Evolutionary conservation across 805 yeast species (phyloP).

Genomic region (Pichia eremophila): DNA sequence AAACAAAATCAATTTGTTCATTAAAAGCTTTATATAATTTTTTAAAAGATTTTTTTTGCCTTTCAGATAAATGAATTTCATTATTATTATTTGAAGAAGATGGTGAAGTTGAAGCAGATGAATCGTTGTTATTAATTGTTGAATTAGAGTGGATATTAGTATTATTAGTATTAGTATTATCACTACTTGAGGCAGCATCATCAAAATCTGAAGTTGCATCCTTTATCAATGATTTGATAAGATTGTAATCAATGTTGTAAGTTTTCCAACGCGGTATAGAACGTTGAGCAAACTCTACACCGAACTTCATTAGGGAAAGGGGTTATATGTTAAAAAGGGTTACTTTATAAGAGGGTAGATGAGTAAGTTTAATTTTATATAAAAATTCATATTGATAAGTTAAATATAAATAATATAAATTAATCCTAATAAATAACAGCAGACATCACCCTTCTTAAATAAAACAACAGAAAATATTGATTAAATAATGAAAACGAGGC

Average conservation of each 20-base stretch:
- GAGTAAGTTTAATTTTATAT: too few relatives aligned
- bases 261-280: constrained; percentile 85
- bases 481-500: too few relatives aligned
- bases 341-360: too few relatives aligned
- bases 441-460: too few relatives aligned
- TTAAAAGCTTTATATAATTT: constrained; percentile 35
- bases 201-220: constrained; percentile 35
- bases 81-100: not conserved
- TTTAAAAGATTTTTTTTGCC: constrained; percentile 18
- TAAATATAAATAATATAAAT: too few relatives aligned
- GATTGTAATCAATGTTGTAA: constrained; percentile 77
- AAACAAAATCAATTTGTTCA: constrained; percentile 51
- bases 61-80: constrained; percentile 8
- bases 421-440: too few relatives aligned
- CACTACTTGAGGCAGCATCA: constrained; percentile 1
- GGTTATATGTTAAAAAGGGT: too few relatives aligned
- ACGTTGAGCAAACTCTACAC: constrained; percentile 60
- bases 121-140: not conserved
- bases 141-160: not conserved
- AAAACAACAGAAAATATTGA: too few relatives aligned
- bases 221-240: constrained; percentile 57
- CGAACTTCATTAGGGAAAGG: constrained; percentile 75
- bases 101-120: not conserved
- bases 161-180: not conserved
- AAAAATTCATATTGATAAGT: too few relatives aligned